Base-by-base conservation (phyloP, 1,139 yeast genomes). In the Scheffersomyces stambukii region DNA sequence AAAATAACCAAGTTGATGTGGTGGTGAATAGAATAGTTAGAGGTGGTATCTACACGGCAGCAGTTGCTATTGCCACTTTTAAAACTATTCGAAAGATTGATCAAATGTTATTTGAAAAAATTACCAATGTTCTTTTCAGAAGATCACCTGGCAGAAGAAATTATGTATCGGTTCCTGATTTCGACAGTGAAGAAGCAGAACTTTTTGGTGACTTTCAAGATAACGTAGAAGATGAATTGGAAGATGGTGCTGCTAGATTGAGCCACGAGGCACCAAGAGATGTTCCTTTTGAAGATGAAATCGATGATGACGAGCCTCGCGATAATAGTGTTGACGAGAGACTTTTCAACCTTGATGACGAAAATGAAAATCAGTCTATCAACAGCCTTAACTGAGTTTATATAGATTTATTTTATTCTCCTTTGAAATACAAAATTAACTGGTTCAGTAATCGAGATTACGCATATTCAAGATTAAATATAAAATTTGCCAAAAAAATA, bases 1-100 rank as follows among this genome's bases (percentile, higher is more conserved):
- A 81, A 51, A 75, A 82, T 36, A 77, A 78, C 40, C 47, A 50
- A n/a, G 66, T 77, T 11, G 91, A 82, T 50, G 72, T 62, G 28
- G 70, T 71, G 10, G 82, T 82, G 3, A 82, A 82, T 42, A 43
- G 50, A 9, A 66, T 81, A 19, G 82, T 82, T 3, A 70, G 64
- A 45, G 74, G 77, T 9, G 83, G 84, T 2, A 73, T 82, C 11
- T 66, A 76, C 15, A 67, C 62, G 2, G 64, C 59, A 15, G 75
- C 77, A 4, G 63, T 68, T 1, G 33, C 64, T 0, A 46, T 65
- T 23, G 74, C 76, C 17, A 50, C 60, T 14, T 41, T 68, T 25
- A 60, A 62, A 33, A 59, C 70, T 1, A 28, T 67, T 3, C 41
- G 57, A 10, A 60, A 59, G 29, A 30, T 66, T 16, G 73, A 67